phyloP scores from a whole-genome alignment of 805 yeast genomes.

The Starmerella asiatica region DNA sequence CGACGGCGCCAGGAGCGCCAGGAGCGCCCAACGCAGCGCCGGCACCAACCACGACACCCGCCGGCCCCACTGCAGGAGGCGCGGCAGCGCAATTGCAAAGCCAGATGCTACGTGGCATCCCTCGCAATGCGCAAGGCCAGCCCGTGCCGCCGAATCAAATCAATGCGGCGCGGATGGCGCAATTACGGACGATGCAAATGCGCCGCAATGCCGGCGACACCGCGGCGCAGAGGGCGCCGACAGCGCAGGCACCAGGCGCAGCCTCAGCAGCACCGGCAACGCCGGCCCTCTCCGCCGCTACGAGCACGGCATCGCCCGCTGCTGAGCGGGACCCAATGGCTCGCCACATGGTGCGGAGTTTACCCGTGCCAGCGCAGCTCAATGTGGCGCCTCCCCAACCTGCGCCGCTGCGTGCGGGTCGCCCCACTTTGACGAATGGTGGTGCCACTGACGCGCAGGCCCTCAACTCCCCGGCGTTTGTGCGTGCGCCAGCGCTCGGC shows the following conservation, averaged over 20 bases:
- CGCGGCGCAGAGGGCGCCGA: neutral
- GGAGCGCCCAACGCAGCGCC: slow-evolving; percentile 9
- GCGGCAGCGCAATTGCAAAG: slow-evolving; percentile 11
- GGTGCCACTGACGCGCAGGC: slow-evolving; percentile 62
- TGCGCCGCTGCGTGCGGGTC: slow-evolving; percentile 47
- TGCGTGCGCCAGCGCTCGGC: slow-evolving; percentile 72
- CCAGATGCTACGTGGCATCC: slow-evolving; percentile 15
- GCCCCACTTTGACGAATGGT: slow-evolving; percentile 50
- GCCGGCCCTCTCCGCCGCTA: neutral
- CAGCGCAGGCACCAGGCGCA: slow-evolving; percentile 1
- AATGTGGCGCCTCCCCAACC: slow-evolving; percentile 55
- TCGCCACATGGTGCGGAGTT: slow-evolving; percentile 9
- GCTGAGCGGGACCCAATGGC: slow-evolving; percentile 1
- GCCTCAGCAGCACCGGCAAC: slow-evolving; percentile 3
- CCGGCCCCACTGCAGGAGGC: slow-evolving; percentile 3
- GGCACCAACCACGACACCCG: slow-evolving; percentile 11
- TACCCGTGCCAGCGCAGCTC: slow-evolving; percentile 50
- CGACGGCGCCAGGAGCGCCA: slow-evolving; percentile 13
- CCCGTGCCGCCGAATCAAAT: slow-evolving; percentile 10
- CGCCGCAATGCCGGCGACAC: neutral
- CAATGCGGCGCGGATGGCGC: slow-evolving; percentile 13
- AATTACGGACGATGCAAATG: slow-evolving; percentile 7
- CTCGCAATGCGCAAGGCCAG: slow-evolving; percentile 15
- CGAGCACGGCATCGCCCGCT: neutral
- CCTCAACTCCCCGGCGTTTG: slow-evolving; percentile 50